Evolutionary conservation across 345 rosid species (phyloP), one percentile per base, ranked within the genome.

Genomic region (Syzygium aqueum): DNA sequence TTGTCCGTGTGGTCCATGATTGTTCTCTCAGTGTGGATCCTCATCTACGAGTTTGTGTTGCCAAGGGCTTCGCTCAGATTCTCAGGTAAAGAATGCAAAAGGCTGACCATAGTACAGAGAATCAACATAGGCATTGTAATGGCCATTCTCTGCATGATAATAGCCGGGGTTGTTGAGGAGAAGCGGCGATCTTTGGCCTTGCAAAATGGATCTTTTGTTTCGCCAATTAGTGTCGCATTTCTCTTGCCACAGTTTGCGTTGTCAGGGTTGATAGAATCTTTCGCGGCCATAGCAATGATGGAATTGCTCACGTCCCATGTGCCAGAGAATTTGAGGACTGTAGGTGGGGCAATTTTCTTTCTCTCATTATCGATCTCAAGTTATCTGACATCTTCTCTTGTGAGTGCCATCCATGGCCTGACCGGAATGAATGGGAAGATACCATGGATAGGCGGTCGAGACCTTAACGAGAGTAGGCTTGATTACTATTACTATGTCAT

Each of bases 111-210:
- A 53, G 40, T 30, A 12, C 92, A 89, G 49, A 86, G 94, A 65
- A 90, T 92, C 67, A 89, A 88, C 77, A 85, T 86, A 1, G 94
- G 92, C 8, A 92, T 92, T 22, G 85, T 92, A 22, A 88, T 90
- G 89, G 86, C 94, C 46, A 90, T 92, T 51, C 84, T 89, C 11
- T 90, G 91, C 85, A 92, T 91, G 94, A 14, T 87, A 77, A 87
- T 88, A 30, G 91, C 91, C 3, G 92, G 84, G 52, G n/a, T 86
- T 25, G 90, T 89, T 8, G 94, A 92, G 92, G 87, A 61, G 85
- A 40, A 37, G 51, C 91, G 92, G 53, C 88, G 94, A 21, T 87
- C 86, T 0, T 30, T 85, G n/a, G 94, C 92, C 51, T 30, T 91
- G 56, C 54, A 85, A 28, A 65, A 87, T 5, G 30, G 77, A 37